These are phyloP conservation scores for Xylariaceae sp. DNA, from an alignment of 2,329 filamentous ascomycete species.

Conservation along the genomic window DNA sequence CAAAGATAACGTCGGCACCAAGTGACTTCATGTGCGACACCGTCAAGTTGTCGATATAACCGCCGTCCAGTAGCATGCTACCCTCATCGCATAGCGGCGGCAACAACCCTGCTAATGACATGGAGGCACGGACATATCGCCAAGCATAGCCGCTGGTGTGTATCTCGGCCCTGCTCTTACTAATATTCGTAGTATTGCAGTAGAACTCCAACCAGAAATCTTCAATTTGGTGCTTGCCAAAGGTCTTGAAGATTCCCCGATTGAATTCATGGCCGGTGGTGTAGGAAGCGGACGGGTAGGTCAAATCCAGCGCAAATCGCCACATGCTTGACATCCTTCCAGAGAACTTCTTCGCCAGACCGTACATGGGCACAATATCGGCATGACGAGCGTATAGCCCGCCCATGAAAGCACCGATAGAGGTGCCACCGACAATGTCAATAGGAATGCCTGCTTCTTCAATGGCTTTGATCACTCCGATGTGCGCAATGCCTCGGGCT, in stretches of 20 bases:
- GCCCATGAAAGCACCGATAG: slow-evolving; percentile 92
- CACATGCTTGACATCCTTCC: slow-evolving; percentile 99
- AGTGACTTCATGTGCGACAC: slow-evolving; percentile 96
- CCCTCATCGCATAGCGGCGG: slow-evolving; percentile 96
- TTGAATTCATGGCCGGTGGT: slow-evolving; percentile 99
- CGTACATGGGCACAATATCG: slow-evolving; percentile 95
- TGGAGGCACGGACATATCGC: slow-evolving; percentile 93
- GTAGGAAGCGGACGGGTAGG: slow-evolving; percentile 93
- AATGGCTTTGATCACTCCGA: slow-evolving; percentile 89
- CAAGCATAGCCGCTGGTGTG: slow-evolving; percentile 96
- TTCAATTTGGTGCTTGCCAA: slow-evolving; percentile 94
- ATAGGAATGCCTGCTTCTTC: slow-evolving; percentile 96
- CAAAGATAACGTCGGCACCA: slow-evolving; percentile 90
- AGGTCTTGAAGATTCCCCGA: slow-evolving; percentile 96
- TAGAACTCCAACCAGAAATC: slow-evolving; percentile 99
- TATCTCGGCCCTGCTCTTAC: slow-evolving; percentile 83
- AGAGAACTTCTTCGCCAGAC: slow-evolving; percentile 92
- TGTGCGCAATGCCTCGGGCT: slow-evolving; percentile 83
- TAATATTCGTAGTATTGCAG: slow-evolving; percentile 99
- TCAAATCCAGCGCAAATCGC: slow-evolving; percentile 94
- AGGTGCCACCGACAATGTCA: slow-evolving; percentile 91
- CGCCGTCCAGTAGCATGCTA: slow-evolving; percentile 91
- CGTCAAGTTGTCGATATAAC: slow-evolving; percentile 94
- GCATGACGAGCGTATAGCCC: slow-evolving; percentile 93
- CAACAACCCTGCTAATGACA: slow-evolving; percentile 88